Conservation (phyloP, 2,329 filamentous ascomycete species). For the Apiospora pterosperma region DNA sequence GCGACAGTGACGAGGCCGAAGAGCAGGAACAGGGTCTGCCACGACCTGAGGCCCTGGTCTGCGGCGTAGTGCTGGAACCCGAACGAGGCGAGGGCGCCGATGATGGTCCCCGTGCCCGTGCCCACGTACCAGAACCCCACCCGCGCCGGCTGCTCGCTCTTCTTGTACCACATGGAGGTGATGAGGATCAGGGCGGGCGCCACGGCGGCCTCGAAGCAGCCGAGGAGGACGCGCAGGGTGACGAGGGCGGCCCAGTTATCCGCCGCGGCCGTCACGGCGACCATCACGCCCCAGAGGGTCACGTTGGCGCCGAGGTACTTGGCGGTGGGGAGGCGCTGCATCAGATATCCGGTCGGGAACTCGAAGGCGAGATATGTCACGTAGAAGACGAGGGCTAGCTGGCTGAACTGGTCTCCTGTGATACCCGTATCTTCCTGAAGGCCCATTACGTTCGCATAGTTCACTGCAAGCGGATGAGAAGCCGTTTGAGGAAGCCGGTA, state of each 20-base stretch:
- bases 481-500: neutral
- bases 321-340: constrained; percentile 50
- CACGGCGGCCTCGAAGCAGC: constrained; percentile 51
- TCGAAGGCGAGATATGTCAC: constrained; percentile 28
- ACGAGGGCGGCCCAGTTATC: constrained; percentile 48
- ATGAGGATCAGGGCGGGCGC: constrained; percentile 53
- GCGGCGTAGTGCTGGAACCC: constrained; percentile 43
- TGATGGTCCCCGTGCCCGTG: constrained; percentile 34
- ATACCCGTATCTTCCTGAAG: constrained; percentile 25
- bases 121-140: constrained; percentile 60
- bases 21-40: constrained; percentile 50
- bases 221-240: constrained; percentile 46
- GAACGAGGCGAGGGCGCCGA: constrained; percentile 36
- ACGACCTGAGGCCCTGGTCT: constrained; percentile 38
- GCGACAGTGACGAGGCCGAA: constrained; percentile 33
- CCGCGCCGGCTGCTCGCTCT: constrained; percentile 54
- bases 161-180: constrained; percentile 52
- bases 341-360: constrained; percentile 39
- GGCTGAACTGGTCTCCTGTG: constrained; percentile 23
- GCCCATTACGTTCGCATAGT: constrained; percentile 29
- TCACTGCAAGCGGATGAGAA: constrained; percentile 14
- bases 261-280: constrained; percentile 44
- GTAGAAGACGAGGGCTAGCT: constrained; percentile 29
- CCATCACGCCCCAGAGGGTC: constrained; percentile 43
- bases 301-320: constrained; percentile 48